A percentile compares a stretch with the other conserved stretches of the same genome.
Evolutionary conservation across 2,329 filamentous ascomycete genomes (phyloP).

Genomic region (Mariannaea elegans): DNA sequence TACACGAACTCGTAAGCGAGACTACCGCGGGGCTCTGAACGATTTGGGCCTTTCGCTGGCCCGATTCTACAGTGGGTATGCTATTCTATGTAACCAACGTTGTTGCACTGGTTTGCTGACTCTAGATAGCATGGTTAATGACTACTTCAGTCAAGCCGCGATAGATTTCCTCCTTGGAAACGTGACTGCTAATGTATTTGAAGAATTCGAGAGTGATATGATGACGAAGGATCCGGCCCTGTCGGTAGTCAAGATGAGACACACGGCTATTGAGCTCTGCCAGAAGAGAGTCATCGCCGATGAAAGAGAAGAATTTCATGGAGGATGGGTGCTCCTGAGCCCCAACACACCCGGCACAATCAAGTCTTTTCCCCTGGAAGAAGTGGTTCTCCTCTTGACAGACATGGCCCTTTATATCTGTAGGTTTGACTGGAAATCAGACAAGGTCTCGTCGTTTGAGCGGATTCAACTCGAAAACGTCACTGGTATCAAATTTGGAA

Average conservation of each 20-base stretch:
- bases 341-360: conserved; percentile 77
- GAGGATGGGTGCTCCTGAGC: conserved; percentile 88
- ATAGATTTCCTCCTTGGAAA: conserved; percentile 96
- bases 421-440: conserved; percentile 92
- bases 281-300: conserved; percentile 87
- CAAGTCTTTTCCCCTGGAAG: conserved; percentile 79
- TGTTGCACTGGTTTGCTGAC: conserved; percentile 20
- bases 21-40: conserved; percentile 90
- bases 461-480: conserved; percentile 81
- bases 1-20: conserved; percentile 87
- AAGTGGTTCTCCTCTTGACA: conserved; percentile 87
- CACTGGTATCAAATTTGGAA: conserved; percentile 76
- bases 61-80: conserved; percentile 73
- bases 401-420: conserved; percentile 87
- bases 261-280: conserved; percentile 89
- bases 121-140: conserved; percentile 85
- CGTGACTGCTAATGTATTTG: conserved; percentile 84
- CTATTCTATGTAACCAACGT: background rate
- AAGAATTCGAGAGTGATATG: conserved; percentile 94
- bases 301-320: conserved; percentile 83
- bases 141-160: conserved; percentile 94
- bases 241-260: conserved; percentile 83
- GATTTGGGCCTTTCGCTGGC: conserved; percentile 91
- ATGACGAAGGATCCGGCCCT: conserved; percentile 92
- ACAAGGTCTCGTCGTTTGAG: conserved; percentile 94